Evolutionary conservation across 169 alveolate genomes (phyloP), one percentile per base, ranked within the genome.

Genomic region (Cryptosporidium viatorum): DNA sequence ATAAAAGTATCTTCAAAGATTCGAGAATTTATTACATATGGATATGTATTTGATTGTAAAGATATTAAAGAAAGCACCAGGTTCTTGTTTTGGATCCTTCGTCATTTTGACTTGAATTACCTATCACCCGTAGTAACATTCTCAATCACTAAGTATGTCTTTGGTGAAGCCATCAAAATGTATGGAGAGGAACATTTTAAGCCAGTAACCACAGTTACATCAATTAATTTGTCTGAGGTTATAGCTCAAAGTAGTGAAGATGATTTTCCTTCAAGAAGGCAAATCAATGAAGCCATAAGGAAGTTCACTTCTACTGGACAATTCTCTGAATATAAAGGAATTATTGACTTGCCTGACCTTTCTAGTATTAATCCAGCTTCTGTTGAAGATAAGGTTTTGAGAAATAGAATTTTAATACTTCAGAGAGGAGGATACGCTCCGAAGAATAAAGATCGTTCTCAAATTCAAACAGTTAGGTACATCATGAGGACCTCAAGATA

Each of bases 381-480:
- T 35, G 23, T 80, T 23, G 89, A 59, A 8, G 75, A 80, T 33
- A 62, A 62, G 29, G 41, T 18, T 31, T 33, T 80, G 33, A 80
- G 67, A 65, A 23, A 31, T 23, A 58, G 74, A 31, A 41, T 80
- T 3, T 7, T 26, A 37, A 14, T 80, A 9, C 75, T 80, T 43
- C 89, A 80, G 59, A 59, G 50, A 43, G 74, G 80, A 48, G 68
- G 51, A n/a, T 80, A 80, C 62, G 51, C 70, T 26, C 89, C 89
- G 4, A 37, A 65, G 16, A 80, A 33, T 23, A 80, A 29, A n/a
- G 75, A 59, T 14, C 41, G 39, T 3, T 62, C 73, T 41, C 75
- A 59, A 21, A 80, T 80, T 31, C 62, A 41, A 10, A 43, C 89
- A 9, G 62, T 65, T 21, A 80, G 55, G 62, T 80, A 80, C 43